A percentile compares a stretch with the other conserved stretches of the same genome.
Conservation (phyloP, 495 filamentous ascomycete species). For the Durotheca rogersii region DNA sequence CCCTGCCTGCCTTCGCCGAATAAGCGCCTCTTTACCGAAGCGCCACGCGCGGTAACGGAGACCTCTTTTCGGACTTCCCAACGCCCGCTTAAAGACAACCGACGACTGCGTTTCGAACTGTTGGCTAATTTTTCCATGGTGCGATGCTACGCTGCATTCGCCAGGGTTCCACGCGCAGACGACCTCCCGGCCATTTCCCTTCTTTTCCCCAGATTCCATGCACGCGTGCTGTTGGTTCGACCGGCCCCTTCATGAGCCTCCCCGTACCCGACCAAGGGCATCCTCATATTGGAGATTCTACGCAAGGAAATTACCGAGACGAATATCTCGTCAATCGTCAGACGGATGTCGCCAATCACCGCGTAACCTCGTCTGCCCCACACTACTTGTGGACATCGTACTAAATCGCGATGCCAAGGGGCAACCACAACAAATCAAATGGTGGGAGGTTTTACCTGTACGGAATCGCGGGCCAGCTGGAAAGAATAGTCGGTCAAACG, state of each 20-base stretch:
- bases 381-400: too few relatives aligned
- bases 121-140: slow-evolving; percentile 24
- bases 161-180: too few relatives aligned
- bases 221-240: too few relatives aligned
- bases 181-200: too few relatives aligned
- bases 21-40: neutral
- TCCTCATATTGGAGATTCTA: neutral
- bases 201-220: slow-evolving; percentile 27
- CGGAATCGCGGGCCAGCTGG: slow-evolving; percentile 25
- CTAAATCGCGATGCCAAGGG: slow-evolving; percentile 17
- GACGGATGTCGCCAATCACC: slow-evolving; percentile 30
- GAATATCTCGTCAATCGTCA: slow-evolving; percentile 33
- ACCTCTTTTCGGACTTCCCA: slow-evolving; percentile 1
- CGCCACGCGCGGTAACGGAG: neutral
- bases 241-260: neutral
- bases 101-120: slow-evolving; percentile 2
- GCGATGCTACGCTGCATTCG: slow-evolving; percentile 11
- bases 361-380: slow-evolving; percentile 24
- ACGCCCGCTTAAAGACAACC: slow-evolving; percentile 13
- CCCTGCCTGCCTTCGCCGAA: neutral
- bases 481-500: slow-evolving; percentile 22
- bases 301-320: slow-evolving; percentile 15
- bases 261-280: too few relatives aligned
- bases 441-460: slow-evolving; percentile 1
- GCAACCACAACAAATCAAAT: neutral